Evolutionary conservation across 2,329 filamentous ascomycete species (phyloP).

Genomic region (Aschersonia sp.): DNA sequence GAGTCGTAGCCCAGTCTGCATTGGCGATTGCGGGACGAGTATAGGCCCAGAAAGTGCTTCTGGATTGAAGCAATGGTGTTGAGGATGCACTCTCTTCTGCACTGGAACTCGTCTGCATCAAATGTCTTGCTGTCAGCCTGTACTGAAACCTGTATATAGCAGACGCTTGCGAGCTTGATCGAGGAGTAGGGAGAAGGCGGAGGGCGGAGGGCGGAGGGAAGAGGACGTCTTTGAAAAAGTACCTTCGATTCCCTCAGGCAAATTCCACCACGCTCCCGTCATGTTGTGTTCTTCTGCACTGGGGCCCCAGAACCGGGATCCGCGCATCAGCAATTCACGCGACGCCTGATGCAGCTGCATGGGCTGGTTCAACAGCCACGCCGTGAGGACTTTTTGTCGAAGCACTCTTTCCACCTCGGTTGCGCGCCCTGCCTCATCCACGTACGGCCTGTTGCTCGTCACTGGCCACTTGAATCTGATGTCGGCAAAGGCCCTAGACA

Average conservation of each 20-base stretch:
- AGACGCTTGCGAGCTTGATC: too few relatives aligned
- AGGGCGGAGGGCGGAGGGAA: neutral
- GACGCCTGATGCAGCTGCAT: slow-evolving; percentile 46
- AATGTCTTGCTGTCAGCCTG: neutral
- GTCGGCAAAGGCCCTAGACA: slow-evolving; percentile 36
- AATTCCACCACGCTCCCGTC: slow-evolving; percentile 53
- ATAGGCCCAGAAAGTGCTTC: slow-evolving; percentile 50
- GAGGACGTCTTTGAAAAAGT: neutral
- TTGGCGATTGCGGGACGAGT: slow-evolving; percentile 51
- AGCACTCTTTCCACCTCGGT: slow-evolving; percentile 46
- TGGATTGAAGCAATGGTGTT: slow-evolving; percentile 57
- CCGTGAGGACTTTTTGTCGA: slow-evolving; percentile 54
- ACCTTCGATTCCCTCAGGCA: slow-evolving; percentile 56
- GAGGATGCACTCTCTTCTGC: slow-evolving; percentile 50
- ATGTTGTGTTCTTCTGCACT: slow-evolving; percentile 14
- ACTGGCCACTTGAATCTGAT: slow-evolving; percentile 40
- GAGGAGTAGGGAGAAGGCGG: too few relatives aligned
- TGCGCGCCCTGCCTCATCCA: slow-evolving; percentile 20
- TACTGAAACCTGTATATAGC: too few relatives aligned
- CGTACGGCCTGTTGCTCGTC: slow-evolving; percentile 22
- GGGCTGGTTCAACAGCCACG: slow-evolving; percentile 49
- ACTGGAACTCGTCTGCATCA: slow-evolving; percentile 44
- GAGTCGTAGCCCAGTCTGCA: slow-evolving; percentile 64
- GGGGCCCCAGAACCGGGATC: slow-evolving; percentile 43
- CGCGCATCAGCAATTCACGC: slow-evolving; percentile 49